A percentile compares a stretch with the other conserved stretches of the same genome.
These are phyloP conservation scores for sorghum (Sorghum bicolor) DNA, from an alignment of 176 grass and related monocot genomes.

Conservation along the genomic window Sorghum_bicolor_NCBIv3 NC_012872.2:70587001-70587500, in stretches of 20 bases:
- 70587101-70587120: constrained; percentile 63
- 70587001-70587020: neutral
- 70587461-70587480: neutral
- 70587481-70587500: neutral
- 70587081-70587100: constrained; percentile 74
- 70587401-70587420: neutral
- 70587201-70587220: neutral
- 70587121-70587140: constrained; percentile 77
- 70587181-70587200: neutral
- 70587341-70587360: neutral
- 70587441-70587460: no score
- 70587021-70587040: neutral
- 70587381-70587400: neutral
- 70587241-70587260: constrained; percentile 74
- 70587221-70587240: constrained; percentile 52
- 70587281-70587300: constrained; percentile 38
- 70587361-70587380: neutral
- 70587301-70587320: constrained; percentile 44
- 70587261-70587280: constrained; percentile 37
- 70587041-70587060: constrained; percentile 37
- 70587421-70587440: neutral
- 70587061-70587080: constrained; percentile 76
- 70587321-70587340: neutral
- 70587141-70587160: constrained; percentile 67
- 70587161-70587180: neutral